phyloP scores from a whole-genome alignment of 2,329 filamentous ascomycete genomes.

The Drechslerella stenobrocha region DNA sequence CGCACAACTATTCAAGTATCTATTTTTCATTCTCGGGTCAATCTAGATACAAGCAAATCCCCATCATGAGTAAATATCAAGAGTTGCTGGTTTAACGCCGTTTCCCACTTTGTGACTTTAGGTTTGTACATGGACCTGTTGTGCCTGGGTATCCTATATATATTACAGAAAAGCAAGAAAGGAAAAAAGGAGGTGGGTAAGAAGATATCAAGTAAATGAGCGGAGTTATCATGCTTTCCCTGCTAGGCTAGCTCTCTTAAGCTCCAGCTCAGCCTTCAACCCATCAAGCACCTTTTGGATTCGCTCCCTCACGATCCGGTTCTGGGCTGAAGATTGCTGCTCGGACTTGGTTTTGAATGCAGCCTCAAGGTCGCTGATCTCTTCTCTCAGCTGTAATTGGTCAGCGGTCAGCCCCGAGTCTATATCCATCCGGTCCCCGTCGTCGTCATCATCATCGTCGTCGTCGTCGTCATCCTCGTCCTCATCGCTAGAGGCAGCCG shows the following conservation, averaged over 20 bases:
- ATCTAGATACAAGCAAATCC: too few species aligned
- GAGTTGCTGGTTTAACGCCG: too few species aligned
- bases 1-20: too few species aligned
- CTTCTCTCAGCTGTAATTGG: conserved; percentile 59
- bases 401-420: conserved; percentile 60
- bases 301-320: conserved; percentile 60
- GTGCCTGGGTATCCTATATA: conserved; percentile 4
- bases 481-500: conserved; percentile 54
- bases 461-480: conserved; percentile 59
- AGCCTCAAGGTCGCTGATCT: conserved; percentile 63
- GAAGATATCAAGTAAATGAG: not conserved
- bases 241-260: conserved; percentile 60
- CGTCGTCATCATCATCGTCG: conserved; percentile 55
- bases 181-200: not conserved
- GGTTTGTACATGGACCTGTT: not conserved
- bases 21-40: too few species aligned
- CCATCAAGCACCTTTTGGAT: conserved; percentile 60
- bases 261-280: conserved; percentile 61
- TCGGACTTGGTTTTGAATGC: conserved; percentile 58
- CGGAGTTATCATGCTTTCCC: conserved; percentile 15
- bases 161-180: not conserved
- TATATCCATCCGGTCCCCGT: conserved; percentile 58
- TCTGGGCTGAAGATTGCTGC: conserved; percentile 58
- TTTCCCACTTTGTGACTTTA: not conserved
- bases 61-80: too few species aligned